Base-by-base conservation (phyloP, 495 filamentous ascomycete species). In the Viridothelium virens region DNA sequence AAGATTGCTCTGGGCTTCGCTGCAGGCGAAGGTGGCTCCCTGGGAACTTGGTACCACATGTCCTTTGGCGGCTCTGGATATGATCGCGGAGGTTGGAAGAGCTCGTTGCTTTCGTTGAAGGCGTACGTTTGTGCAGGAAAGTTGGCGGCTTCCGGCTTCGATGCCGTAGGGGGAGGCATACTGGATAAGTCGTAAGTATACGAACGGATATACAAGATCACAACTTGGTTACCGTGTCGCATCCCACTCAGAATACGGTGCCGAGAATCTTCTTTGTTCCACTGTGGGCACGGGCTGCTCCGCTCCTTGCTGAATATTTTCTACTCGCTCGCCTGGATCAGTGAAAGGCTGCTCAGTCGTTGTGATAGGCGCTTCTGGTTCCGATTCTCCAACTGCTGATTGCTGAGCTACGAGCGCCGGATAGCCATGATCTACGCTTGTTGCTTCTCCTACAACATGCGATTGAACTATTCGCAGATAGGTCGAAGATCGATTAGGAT, bases 1-100 rank as follows among this genome's bases (percentile, higher is more conserved):
- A 97, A 97, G 38, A 96, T 81, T 76, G 61, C 34, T 41, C 11
- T 47, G 12, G 61, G 61, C 37, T 63, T 63, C 25, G 61, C 38
- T 9, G 61, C 61, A 41, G 61, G 61, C 5, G 61, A 47, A 34
- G 82, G 82, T 66, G 82, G 83, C 11, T 79, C 82, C 64, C 82
- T 79, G 2, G 90, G 91, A 31, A 92, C 82, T 69, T 92, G 77
- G 71, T 92, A 94, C 79, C 86, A 93, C 88, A 94, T 90, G 66
- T 88, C 82, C 72, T 86, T 89, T 1, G 91, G 91, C 16, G 91
- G 89, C 74, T 90, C 89, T 0, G 91, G 91, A 67, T 93, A 92
- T 53, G 81, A 81, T 47, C 81, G 71, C 38, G 92, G 91, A 48
- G 91, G 82, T 66, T 88, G 80, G 73, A 93, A 96, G 31, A 89